Evolutionary conservation across 169 alveolate species (phyloP), one percentile per base, ranked within the genome.

Genomic region (Plasmodium cynomolgi): DNA sequence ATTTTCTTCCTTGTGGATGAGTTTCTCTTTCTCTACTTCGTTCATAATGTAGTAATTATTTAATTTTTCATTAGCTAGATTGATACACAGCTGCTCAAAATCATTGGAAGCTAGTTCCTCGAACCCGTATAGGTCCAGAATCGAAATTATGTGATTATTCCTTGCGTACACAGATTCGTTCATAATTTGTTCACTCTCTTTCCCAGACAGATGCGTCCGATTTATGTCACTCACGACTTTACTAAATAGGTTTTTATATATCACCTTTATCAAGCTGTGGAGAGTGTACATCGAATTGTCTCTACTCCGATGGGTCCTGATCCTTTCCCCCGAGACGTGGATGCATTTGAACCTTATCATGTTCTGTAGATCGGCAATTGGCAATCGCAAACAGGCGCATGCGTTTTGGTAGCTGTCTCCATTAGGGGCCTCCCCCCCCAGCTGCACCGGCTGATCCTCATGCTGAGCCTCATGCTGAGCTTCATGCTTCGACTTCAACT

Each of bases 101-200:
- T 99, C 97, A 97, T 99, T 99, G 84, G 96, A 96, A 74, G 98
- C 96, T 84, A 99, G 98, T 56, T 97, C 98, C 95, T 99, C 99
- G 94, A 99, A 99, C 1, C 99, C 99, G 96, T 98, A 99, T 68
- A 99, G 98, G 95, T 99, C 99, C 31, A 99, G 93, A 74, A 99
- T 98, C 47, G 99, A 99, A 77, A 99, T 98, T 96, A 98, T 95
- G 34, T 86, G 92, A 58, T 79, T 37, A 62, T 80, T 88, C 17
- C 2, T 17, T 31, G n/a, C 74, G 50, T 88, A 80, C 8, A 79
- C 50, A 1, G 72, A 13, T 41, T 80, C 74, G 34, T 88, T 74
- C 74, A 80, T 62, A 29, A 88, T 68, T 23, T 58, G 54, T 80
- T 88, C 90, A 29, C 50, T 88, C 58, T 88, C 94, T 23, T 88